A percentile compares a stretch with the other conserved stretches of the same genome.
phyloP scores from a whole-genome alignment of 148 eudicot genomes.

The Vaccinium macrocarpon region DNA sequence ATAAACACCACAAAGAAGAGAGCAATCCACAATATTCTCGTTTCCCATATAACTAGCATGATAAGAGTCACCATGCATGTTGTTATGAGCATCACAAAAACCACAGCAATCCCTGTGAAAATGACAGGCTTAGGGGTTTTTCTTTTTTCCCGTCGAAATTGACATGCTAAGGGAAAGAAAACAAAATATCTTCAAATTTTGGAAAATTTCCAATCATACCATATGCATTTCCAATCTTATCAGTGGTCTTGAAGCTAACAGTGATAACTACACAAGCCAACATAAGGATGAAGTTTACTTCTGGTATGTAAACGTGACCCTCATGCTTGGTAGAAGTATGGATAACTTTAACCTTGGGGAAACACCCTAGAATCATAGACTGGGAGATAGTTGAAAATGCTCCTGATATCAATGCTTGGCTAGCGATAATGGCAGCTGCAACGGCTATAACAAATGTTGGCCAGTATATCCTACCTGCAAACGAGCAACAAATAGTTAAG shows the following conservation, averaged over 20 bases:
- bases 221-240: slow-evolving; percentile 67
- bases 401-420: slow-evolving; percentile 81
- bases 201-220: slow-evolving; percentile 29
- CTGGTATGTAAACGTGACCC: slow-evolving; percentile 89
- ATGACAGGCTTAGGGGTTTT: background rate
- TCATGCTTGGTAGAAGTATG: slow-evolving; percentile 68
- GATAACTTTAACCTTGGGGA: slow-evolving; percentile 67
- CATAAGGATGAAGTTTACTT: slow-evolving; percentile 68
- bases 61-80: slow-evolving; percentile 45
- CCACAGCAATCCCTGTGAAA: slow-evolving; percentile 29
- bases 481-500: background rate
- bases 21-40: slow-evolving; percentile 32
- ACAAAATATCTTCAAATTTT: background rate
- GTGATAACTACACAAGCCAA: slow-evolving; percentile 57
- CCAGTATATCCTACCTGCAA: slow-evolving; percentile 61
- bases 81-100: slow-evolving; percentile 47
- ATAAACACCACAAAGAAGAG: slow-evolving; percentile 33
- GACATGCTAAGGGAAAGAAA: background rate
- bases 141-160: background rate
- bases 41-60: slow-evolving; percentile 54
- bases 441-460: slow-evolving; percentile 65
- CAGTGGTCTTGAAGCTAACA: slow-evolving; percentile 52
- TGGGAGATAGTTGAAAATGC: slow-evolving; percentile 67
- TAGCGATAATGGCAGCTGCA: slow-evolving; percentile 75
- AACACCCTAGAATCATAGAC: slow-evolving; percentile 58